These are phyloP conservation scores for Colletotrichum gloeosporioides DNA, from an alignment of 2,329 filamentous ascomycete genomes.

Conservation along the genomic window DNA sequence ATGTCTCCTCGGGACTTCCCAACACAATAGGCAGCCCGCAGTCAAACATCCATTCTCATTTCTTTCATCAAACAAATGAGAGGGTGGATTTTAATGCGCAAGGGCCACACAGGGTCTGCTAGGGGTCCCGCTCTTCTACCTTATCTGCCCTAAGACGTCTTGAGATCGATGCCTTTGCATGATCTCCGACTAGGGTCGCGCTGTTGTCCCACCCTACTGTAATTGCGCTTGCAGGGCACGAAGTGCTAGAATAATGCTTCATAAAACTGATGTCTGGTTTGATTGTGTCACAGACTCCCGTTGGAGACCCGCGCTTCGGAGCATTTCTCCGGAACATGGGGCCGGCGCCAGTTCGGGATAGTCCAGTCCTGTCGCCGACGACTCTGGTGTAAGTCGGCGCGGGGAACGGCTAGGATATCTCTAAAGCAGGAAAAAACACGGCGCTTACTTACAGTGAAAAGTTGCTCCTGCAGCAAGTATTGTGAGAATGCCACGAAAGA, in stretches of 20 bases:
- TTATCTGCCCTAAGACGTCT: neutral
- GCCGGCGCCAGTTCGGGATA: neutral
- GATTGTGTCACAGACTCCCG: neutral
- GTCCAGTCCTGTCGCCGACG: neutral
- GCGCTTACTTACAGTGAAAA: neutral
- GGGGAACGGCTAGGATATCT: neutral
- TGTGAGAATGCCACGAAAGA: neutral
- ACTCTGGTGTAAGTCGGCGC: neutral
- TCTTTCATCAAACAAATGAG: neutral
- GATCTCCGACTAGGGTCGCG: slow-evolving; percentile 2
- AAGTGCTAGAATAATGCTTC: neutral
- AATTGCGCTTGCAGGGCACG: neutral
- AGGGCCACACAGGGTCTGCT: neutral
- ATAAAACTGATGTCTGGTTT: neutral
- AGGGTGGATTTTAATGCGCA: neutral
- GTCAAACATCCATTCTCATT: neutral
- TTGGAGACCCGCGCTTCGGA: neutral
- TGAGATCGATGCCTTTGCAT: slow-evolving; percentile 1
- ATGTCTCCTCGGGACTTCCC: neutral
- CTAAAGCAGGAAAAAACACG: neutral
- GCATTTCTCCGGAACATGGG: neutral
- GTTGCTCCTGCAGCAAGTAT: neutral
- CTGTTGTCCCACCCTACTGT: neutral
- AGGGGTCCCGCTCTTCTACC: neutral
- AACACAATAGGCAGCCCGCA: neutral